Percentiles rank a stretch among this genome's conserved stretches.
Conservation (phyloP, 2,329 filamentous ascomycete genomes). For the Rhinocladiella similis region DNA sequence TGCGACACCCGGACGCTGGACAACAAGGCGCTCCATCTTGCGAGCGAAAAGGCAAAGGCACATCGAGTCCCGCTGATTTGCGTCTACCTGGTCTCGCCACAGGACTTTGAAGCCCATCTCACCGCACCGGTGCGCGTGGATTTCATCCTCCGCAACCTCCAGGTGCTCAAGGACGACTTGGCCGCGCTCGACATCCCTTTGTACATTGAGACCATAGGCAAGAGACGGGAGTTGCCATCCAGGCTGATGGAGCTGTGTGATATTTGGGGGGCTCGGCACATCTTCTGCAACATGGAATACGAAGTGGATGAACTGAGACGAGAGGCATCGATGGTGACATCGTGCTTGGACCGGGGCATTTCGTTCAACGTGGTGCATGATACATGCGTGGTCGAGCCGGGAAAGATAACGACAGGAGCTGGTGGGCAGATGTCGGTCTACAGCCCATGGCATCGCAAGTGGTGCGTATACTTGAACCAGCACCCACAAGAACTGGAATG, state of each 20-base stretch:
- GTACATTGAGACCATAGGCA: slow-evolving; percentile 69
- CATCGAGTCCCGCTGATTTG: slow-evolving; percentile 71
- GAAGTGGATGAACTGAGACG: slow-evolving; percentile 86
- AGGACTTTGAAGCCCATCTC: slow-evolving; percentile 81
- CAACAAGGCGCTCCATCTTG: slow-evolving; percentile 69
- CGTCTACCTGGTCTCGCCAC: slow-evolving; percentile 76
- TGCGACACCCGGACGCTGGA: slow-evolving; percentile 73
- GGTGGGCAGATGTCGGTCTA: slow-evolving; percentile 85
- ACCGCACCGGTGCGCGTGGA: slow-evolving; percentile 73
- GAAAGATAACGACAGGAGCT: slow-evolving; percentile 58
- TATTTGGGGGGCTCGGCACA: slow-evolving; percentile 70
- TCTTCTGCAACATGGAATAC: slow-evolving; percentile 86
- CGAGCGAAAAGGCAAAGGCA: slow-evolving; percentile 65
- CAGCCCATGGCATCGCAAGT: slow-evolving; percentile 75
- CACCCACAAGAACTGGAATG: slow-evolving; percentile 67
- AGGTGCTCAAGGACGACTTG: slow-evolving; percentile 65
- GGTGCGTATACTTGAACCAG: slow-evolving; percentile 71
- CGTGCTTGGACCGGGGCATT: slow-evolving; percentile 63
- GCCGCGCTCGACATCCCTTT: slow-evolving; percentile 73
- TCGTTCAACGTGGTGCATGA: slow-evolving; percentile 74
- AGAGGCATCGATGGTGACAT: slow-evolving; percentile 66
- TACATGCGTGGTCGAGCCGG: slow-evolving; percentile 78
- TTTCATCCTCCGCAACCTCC: slow-evolving; percentile 73
- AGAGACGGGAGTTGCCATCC: slow-evolving; percentile 61
- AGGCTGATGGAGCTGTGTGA: slow-evolving; percentile 66